A percentile compares a stretch with the other conserved stretches of the same genome.
Evolutionary conservation across 345 rosid genomes (phyloP).

Genomic region (Pistacia atlantica): DNA sequence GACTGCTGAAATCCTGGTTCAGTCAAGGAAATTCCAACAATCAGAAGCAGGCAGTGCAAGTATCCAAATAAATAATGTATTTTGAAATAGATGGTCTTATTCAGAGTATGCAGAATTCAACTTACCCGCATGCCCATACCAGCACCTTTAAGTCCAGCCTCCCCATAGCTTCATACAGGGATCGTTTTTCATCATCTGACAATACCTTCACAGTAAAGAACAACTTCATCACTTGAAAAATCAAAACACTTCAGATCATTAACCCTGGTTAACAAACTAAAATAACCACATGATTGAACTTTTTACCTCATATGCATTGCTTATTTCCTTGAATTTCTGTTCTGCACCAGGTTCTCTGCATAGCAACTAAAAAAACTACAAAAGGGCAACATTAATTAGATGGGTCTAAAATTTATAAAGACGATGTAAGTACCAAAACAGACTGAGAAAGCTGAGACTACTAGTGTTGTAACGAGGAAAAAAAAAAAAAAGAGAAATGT

Average conservation of each 20-base stretch:
- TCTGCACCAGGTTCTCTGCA: constrained; percentile 92
- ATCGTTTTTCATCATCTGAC: constrained; percentile 94
- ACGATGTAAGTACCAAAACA: background rate
- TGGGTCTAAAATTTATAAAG: background rate
- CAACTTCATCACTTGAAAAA: constrained; percentile 10
- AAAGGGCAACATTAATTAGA: background rate
- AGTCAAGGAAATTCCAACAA: constrained; percentile 17
- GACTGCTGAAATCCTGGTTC: constrained; percentile 90
- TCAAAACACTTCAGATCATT: constrained; percentile 3
- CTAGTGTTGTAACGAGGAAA: background rate
- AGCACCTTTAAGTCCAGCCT: constrained; percentile 95
- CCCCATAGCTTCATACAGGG: constrained; percentile 96
- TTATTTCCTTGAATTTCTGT: constrained; percentile 92
- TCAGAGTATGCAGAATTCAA: constrained; percentile 6
- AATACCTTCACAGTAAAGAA: constrained; percentile 59
- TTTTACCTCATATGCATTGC: constrained; percentile 95
- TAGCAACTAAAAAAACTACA: constrained; percentile 8
- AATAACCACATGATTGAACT: constrained; percentile 20
- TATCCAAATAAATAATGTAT: background rate
- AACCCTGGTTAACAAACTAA: constrained; percentile 9
- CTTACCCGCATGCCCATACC: constrained; percentile 98
- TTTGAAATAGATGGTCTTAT: background rate
- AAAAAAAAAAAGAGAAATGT: background rate
- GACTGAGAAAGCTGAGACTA: background rate
- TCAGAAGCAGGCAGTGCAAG: background rate